Evolutionary conservation across 2,329 filamentous ascomycete species (phyloP), one percentile per base, ranked within the genome.

Genomic region (Calycina herbarum): DNA sequence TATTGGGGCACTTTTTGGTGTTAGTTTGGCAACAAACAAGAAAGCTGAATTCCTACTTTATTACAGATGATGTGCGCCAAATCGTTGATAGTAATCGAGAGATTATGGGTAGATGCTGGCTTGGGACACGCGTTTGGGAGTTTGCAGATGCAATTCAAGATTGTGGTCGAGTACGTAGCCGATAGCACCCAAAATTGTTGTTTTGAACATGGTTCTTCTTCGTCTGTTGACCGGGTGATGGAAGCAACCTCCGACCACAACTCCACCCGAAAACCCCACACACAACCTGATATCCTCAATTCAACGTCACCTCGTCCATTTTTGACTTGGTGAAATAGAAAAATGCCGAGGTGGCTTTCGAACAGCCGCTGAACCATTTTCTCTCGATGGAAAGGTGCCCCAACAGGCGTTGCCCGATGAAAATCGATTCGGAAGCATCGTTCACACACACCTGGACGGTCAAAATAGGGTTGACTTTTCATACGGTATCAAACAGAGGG

Each of bases 231-330:
- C 48, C 20, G 48, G 48, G 45, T 51, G 45, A 51, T 24, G 45
- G 20, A 10, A 54, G 13, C 38, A 54, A 3, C 24, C 48, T 54
- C 20, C 48, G 48, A 27, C 27, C 20, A 13, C n/a, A 20, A 5
- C 11, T 54, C 20, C 8, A 40, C 11, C 42, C 4, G 20, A 54
- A 11, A 24, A 10, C n/a, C 24, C 48, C 48, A 29, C 48, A 24
- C 20, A 2, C 20, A 5, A 3, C 42, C 42, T n/a, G 48, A 54
- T 20, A 54, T 24, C 48, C 10, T 24, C 48, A 54, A 11, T 54
- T 27, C 48, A 54, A 54, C 48, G 48, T 54, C 48, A 54, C 20
- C 48, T 54, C 48, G 27, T 54, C 48, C 10, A 13, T 54, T 27
- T 24, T 13, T 20, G 20, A 54, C 48, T 27, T 54, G 20, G 10